Evolutionary conservation across 148 eudicot species (phyloP).

Genomic region (Heliamphora exappendiculata): DNA sequence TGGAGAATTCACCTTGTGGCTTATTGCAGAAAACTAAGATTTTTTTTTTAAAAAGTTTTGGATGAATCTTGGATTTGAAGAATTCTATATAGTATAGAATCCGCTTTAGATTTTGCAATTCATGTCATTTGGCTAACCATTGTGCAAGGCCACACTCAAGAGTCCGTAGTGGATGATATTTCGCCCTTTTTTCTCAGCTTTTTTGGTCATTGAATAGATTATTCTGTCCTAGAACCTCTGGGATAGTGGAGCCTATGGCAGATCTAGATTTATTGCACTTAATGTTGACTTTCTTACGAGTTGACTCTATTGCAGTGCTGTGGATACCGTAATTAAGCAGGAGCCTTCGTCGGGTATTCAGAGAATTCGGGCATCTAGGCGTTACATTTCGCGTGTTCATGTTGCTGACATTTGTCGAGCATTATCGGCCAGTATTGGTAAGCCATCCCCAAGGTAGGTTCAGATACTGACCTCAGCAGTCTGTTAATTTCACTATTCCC

Average conservation of each 20-base stretch:
- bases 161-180: background rate
- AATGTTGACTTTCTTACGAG: background rate
- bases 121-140: constrained; percentile 1
- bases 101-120: background rate
- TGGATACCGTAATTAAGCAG: constrained; percentile 65
- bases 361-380: constrained; percentile 48
- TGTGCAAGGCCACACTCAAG: background rate
- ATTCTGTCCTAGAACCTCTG: background rate
- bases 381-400: constrained; percentile 76
- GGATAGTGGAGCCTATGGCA: background rate
- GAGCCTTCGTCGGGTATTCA: constrained; percentile 48
- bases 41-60: background rate
- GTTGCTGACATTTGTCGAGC: constrained; percentile 86
- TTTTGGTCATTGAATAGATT: background rate
- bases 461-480: background rate
- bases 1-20: background rate
- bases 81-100: background rate
- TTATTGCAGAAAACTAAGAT: background rate
- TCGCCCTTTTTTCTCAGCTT: background rate
- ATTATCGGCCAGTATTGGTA: constrained; percentile 48
- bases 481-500: background rate
- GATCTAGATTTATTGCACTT: background rate
- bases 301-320: constrained; percentile 47
- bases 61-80: background rate
- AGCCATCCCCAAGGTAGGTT: constrained; percentile 44